phyloP scores from a whole-genome alignment of 2,329 filamentous ascomycete species.

The Aspergillus fructus region DNA sequence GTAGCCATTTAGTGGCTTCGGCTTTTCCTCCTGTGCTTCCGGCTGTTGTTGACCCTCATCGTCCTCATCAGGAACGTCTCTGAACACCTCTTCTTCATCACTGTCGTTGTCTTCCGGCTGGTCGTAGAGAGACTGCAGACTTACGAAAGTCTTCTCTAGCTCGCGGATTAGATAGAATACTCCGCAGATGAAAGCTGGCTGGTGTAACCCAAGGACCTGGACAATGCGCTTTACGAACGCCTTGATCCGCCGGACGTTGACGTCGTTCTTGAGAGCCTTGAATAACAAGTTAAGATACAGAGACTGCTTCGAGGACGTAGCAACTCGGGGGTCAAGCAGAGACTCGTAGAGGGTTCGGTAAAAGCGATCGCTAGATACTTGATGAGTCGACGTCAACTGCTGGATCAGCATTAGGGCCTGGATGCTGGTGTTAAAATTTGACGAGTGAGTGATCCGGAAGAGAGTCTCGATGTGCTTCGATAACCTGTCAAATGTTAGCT shows the following conservation, averaged over 20 bases:
- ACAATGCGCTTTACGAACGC: conserved; percentile 93
- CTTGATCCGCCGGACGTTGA: conserved; percentile 89
- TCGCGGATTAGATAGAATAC: conserved; percentile 87
- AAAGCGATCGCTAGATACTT: conserved; percentile 82
- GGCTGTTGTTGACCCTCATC: conserved; percentile 36
- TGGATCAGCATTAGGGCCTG: conserved; percentile 94
- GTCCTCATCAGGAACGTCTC: conserved; percentile 61
- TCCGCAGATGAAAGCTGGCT: conserved; percentile 88
- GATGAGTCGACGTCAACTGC: conserved; percentile 78
- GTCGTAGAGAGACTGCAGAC: conserved; percentile 73
- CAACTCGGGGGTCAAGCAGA: conserved; percentile 81
- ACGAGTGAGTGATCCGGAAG: conserved; percentile 93
- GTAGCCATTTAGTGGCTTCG: conserved; percentile 54
- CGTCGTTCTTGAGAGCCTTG: conserved; percentile 80
- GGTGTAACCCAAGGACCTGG: conserved; percentile 82
- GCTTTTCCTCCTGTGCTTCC: conserved; percentile 25
- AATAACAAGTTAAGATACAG: conserved; percentile 92
- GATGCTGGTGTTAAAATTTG: conserved; percentile 98
- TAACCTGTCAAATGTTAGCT: conserved; percentile 53
- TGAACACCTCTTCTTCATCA: conserved; percentile 67
- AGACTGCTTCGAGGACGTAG: conserved; percentile 89
- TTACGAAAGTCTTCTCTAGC: conserved; percentile 74
- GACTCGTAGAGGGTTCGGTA: conserved; percentile 96
- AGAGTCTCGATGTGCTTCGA: conserved; percentile 90
- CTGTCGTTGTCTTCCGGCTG: conserved; percentile 77